Conservation (phyloP, 2,329 filamentous ascomycete genomes). For the Ophiostoma angusticollis region DNA sequence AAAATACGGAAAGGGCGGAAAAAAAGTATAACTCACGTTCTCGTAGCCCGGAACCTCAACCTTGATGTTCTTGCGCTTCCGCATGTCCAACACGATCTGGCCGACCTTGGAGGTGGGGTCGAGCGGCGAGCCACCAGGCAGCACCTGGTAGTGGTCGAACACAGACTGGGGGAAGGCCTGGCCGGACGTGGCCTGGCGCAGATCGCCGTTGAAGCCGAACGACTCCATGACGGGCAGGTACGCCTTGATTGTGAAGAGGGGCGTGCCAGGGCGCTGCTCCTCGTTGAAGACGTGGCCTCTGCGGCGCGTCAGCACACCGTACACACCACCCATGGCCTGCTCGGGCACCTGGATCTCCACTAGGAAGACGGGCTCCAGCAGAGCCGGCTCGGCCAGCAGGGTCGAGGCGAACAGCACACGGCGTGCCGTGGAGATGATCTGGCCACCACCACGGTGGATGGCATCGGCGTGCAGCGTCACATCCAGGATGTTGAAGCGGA, state of each 20-base stretch:
- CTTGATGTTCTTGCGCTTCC: constrained; percentile 99
- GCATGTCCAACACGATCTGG: constrained; percentile 73
- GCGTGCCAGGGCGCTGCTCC: constrained; percentile 95
- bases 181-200: constrained; percentile 82
- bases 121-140: constrained; percentile 85
- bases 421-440: constrained; percentile 95
- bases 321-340: constrained; percentile 98
- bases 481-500: constrained; percentile 99
- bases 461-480: constrained; percentile 99
- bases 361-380: constrained; percentile 96
- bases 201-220: constrained; percentile 87
- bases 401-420: constrained; percentile 92
- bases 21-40: constrained; percentile 58
- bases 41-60: constrained; percentile 80
- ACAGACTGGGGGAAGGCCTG: constrained; percentile 99
- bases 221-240: constrained; percentile 30
- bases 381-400: constrained; percentile 79
- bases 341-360: constrained; percentile 99
- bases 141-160: constrained; percentile 97
- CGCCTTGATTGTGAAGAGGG: constrained; percentile 82
- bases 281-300: constrained; percentile 99
- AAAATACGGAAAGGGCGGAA: background rate
- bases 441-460: constrained; percentile 98
- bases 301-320: constrained; percentile 93
- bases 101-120: constrained; percentile 74